Conservation (phyloP, 2,329 filamentous ascomycete genomes). For the Ophiostoma triangulosporum region DNA sequence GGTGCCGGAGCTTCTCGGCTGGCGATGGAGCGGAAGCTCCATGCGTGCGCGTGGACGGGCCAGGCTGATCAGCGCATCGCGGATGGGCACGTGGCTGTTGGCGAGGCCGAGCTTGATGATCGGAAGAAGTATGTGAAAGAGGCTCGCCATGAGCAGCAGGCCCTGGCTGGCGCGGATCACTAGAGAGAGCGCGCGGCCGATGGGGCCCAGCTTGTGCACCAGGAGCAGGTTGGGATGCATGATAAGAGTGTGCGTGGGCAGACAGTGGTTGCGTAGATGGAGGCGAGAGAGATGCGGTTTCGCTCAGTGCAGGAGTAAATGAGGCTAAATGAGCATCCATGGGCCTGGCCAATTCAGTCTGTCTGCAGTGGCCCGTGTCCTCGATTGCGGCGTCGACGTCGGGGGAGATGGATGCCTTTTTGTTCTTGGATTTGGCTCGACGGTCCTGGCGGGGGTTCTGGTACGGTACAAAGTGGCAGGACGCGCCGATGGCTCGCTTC, state of each 20-base stretch:
- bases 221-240: not conserved
- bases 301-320: not conserved
- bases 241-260: not conserved
- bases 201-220: not conserved
- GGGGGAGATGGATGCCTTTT: not conserved
- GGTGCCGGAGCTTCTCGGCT: slow-evolving; percentile 4
- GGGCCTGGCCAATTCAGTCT: no score
- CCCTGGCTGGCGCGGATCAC: not conserved
- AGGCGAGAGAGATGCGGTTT: not conserved
- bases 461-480: slow-evolving; percentile 16
- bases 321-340: no score
- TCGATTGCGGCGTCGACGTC: not conserved
- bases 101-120: not conserved
- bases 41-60: not conserved
- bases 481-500: slow-evolving; percentile 16
- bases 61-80: not conserved
- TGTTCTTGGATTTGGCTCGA: not conserved
- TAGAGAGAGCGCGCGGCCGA: not conserved
- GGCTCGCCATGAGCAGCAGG: not conserved
- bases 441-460: not conserved
- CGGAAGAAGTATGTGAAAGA: not conserved
- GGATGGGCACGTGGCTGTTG: not conserved
- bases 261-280: not conserved
- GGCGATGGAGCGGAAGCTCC: not conserved
- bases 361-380: not conserved